Evolutionary conservation across 108 stramenopile species (phyloP), one percentile per base, ranked within the genome.

Genomic region (Stephanodiscus minutulus): DNA sequence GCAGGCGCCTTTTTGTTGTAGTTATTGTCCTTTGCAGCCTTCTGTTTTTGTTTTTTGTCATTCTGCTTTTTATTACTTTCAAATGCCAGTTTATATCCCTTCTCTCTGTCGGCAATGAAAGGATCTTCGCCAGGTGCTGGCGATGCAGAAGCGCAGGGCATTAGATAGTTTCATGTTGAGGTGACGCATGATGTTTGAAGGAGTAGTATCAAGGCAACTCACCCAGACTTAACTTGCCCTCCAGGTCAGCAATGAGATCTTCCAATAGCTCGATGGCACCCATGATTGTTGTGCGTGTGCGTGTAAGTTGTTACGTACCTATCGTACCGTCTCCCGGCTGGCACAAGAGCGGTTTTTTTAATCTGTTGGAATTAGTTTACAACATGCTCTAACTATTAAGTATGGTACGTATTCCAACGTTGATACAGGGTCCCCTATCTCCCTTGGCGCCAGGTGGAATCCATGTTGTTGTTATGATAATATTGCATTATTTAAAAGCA

Each of bases 161-260:
- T 41, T 12, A 31, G 0, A 56, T 6, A n/a, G 18, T 10, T 56
- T 29, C 28, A 28, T 56, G 27, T 56, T 17, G 5, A 28, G 27
- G 12, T 7, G 24, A 25, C 52, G 52, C 52, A 53, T 44, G 43
- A 44, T 44, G 43, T 44, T 13, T 44, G 43, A 15, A 13, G 2
- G 15, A 44, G 31, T 33, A 44, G 12, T 27, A 8, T 24, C 20
- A 13, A 13, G 2, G 0, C 0, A 36, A 46, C 64, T 47, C 46
- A 64, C 64, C 74, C 6, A 95, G 76, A 61, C 88, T 90, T 18
- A 96, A 71, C 29, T 86, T 88, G 48, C 78, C 84, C 70, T 96
- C 92, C 11, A 93, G 75, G 57, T 91, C 88, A 20, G 76, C 73
- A 74, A 96, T 96, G 50, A 89, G 87, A 41, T 62, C 82, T 61